Base-by-base conservation (phyloP, 1,284 basidiomycete genomes). In the Heterobasidion annosum region DNA sequence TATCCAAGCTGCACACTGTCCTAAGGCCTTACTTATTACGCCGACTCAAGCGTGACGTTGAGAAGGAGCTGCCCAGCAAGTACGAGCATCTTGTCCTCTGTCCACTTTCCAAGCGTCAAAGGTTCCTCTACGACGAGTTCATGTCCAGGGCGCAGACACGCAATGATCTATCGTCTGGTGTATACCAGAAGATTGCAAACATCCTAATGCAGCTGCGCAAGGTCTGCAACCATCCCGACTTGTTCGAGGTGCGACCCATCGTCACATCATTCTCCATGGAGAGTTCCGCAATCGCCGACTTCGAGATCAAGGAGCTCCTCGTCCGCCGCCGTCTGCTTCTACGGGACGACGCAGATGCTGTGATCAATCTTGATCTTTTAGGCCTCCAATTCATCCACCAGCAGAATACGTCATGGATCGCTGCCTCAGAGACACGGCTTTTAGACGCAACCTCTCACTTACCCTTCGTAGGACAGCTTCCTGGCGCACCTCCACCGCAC, bases 121-220 rank as follows among this genome's bases (percentile, higher is more conserved):
- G 95, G 6, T 96, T 93, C 68, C 79, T 99, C 8, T 99, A 99
- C 70, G 96, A 99, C 75, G 96, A 98, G 68, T 98, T 98, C 73
- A 98, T 99, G 94, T 80, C 88, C 5, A 82, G 96, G 33, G 85
- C 91, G 0, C 86, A 93, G 57, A 98, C 96, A 1, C 81, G 83
- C 44, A 86, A 91, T 62, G 91, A 91, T 13, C 77, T 98, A 50
- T 78, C 87, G 15, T 93, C 91, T 4, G 96, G 95, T 2, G 76
- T 87, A 1, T 90, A 90, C 62, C 85, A 88, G 68, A 94, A 94
- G 67, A 93, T 98, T 57, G 93, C 95, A 69, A 98, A 98, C 67
- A 91, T 96, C 57, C 78, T 98, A 56, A 98, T 98, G 95, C 96
- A 98, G 67, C 77, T 97, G 18, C 82, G 92, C 52, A 95, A 95